phyloP scores from a whole-genome alignment of 2,329 filamentous ascomycete genomes.

The Niveomyces coronatus region DNA sequence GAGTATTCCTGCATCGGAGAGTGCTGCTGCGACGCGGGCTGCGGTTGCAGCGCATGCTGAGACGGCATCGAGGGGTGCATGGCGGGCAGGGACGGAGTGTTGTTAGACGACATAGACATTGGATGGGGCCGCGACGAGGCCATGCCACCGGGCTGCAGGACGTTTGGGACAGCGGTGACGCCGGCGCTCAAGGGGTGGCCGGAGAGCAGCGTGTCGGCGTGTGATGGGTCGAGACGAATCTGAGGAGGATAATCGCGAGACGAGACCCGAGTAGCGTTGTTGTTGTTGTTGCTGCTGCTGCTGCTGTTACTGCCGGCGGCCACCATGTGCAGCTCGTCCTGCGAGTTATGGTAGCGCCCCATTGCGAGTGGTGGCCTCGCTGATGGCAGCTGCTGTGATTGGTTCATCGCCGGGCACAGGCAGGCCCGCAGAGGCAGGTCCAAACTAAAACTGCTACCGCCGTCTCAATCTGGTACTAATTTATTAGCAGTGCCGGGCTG shows the following conservation, averaged over 20 bases:
- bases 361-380: slow-evolving; percentile 18
- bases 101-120: slow-evolving; percentile 32
- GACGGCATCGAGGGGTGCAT: slow-evolving; percentile 32
- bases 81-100: slow-evolving; percentile 35
- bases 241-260: slow-evolving; percentile 41
- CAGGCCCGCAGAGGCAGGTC: too few relatives aligned
- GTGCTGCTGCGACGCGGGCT: slow-evolving; percentile 23
- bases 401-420: slow-evolving; percentile 22
- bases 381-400: slow-evolving; percentile 29
- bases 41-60: slow-evolving; percentile 25
- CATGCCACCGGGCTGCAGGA: slow-evolving; percentile 46
- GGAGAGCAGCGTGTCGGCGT: slow-evolving; percentile 26
- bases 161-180: slow-evolving; percentile 40
- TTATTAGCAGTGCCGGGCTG: too few relatives aligned
- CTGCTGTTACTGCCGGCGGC: too few relatives aligned
- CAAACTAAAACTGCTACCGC: too few relatives aligned
- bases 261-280: slow-evolving; percentile 34
- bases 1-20: slow-evolving; percentile 45
- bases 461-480: too few relatives aligned
- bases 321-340: slow-evolving; percentile 47
- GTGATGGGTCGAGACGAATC: slow-evolving; percentile 39
- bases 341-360: slow-evolving; percentile 16
- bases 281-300: too few relatives aligned
- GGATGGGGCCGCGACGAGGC: slow-evolving; percentile 22
- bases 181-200: slow-evolving; percentile 8